A percentile compares a stretch with the other conserved stretches of the same genome.
These are phyloP conservation scores for Cantharellus anzutake DNA, from an alignment of 768 basidiomycete species.

Conservation along the genomic window DNA sequence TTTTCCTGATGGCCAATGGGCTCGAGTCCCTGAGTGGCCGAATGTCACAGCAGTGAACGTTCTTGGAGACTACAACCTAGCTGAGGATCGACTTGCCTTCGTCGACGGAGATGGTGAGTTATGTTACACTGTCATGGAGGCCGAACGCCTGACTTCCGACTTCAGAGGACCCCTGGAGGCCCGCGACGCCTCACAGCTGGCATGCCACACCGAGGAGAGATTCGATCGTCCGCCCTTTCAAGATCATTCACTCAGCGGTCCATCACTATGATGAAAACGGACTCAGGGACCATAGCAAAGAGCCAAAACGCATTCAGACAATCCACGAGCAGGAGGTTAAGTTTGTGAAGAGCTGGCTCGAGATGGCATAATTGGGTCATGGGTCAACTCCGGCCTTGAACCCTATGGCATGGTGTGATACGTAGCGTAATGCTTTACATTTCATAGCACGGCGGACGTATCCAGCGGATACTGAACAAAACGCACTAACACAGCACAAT, in stretches of 20 bases:
- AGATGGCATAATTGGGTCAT: conserved; percentile 4
- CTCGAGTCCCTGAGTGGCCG: conserved; percentile 49
- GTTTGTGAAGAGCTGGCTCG: conserved; percentile 63
- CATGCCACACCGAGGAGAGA: conserved; percentile 45
- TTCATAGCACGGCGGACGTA: no score
- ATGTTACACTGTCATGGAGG: not conserved
- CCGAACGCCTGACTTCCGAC: not conserved
- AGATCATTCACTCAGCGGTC: conserved; percentile 43
- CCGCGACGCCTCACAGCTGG: conserved; percentile 63
- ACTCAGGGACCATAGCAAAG: conserved; percentile 33
- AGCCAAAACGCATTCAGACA: conserved; percentile 58
- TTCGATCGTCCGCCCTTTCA: conserved; percentile 61
- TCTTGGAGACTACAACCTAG: conserved; percentile 70
- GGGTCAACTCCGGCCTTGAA: no score
- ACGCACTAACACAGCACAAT: no score
- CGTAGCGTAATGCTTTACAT: no score
- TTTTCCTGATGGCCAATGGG: conserved; percentile 57
- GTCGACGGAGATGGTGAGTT: conserved; percentile 40
- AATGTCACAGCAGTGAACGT: conserved; percentile 69
- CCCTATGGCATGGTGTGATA: no score
- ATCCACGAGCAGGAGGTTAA: conserved; percentile 65
- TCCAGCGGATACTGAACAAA: no score
- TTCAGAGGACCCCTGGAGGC: conserved; percentile 78
- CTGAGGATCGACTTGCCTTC: conserved; percentile 64
- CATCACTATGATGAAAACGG: conserved; percentile 66